Base-by-base conservation (phyloP, 805 yeast genomes). In the Candida boleticola region DNA sequence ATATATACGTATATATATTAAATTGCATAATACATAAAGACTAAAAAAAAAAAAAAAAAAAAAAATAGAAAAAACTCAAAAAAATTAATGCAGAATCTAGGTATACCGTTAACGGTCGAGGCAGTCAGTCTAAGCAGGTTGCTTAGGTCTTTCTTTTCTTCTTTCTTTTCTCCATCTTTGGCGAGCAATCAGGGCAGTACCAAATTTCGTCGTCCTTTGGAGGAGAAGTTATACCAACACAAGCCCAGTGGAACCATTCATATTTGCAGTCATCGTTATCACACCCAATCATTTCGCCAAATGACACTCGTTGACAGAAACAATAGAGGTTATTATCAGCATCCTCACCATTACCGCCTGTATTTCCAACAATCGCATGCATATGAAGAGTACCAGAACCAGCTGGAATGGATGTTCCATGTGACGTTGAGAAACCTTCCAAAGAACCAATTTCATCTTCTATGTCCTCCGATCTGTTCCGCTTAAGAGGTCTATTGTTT, bases 211-310 rank as follows among this genome's bases (percentile, higher is more conserved):
- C 84, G 16, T 93, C 96, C 55, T 82, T 80, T 2, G 98, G 98
- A 3, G 95, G 96, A 39, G 81, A 83, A 16, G 81, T 82, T 45
- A 92, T 69, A 1, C 96, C 96, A 32, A 92, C 97, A 70, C 99
- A 93, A 42, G 82, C 84, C 74, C 90, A 92, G 63, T 93, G 99
- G 66, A 92, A 92, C 98, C 98, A 92, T 60, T 89, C 97, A 50
- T 74, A 82, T 57, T 82, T 79, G 69, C 99, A 93, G 52, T 84
- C 82, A 19, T 84, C 85, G 48, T 89, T 86, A 59, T 93, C 99
- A 66, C 99, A 93, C 0, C 95, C 98, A 57, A 93, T 88, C 99
- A 93, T 93, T 54, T 84, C 90, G 21, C 99, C 99, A 66, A 85
- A 89, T 0, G 97, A 90, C 0, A 88, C 96, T 51, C 93, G 84